These are phyloP conservation scores for Nigrospora sphaerica DNA, from an alignment of 2,329 filamentous ascomycete genomes.

Conservation along the genomic window DNA sequence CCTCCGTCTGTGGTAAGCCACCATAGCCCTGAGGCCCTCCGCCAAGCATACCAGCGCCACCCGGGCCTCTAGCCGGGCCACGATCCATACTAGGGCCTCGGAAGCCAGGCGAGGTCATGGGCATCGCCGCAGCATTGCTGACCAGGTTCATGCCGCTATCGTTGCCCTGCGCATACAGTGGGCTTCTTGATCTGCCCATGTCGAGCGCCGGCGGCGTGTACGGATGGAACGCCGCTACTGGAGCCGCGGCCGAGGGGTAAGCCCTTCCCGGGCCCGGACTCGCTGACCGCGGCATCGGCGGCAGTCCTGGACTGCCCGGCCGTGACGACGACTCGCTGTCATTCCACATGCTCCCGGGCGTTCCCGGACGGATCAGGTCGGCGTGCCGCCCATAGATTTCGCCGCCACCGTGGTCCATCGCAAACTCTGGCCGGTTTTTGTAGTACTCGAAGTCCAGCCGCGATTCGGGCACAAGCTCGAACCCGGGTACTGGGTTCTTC, in stretches of 20 bases:
- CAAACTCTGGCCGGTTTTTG: slow-evolving; percentile 85
- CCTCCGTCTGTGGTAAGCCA: slow-evolving; percentile 47
- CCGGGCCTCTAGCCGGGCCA: slow-evolving; percentile 12
- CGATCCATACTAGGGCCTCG: slow-evolving; percentile 26
- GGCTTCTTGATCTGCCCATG: slow-evolving; percentile 30
- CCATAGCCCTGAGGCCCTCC: slow-evolving; percentile 55
- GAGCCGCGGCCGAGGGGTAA: slow-evolving; percentile 13
- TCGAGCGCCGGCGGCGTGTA: slow-evolving; percentile 16
- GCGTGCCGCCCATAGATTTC: slow-evolving; percentile 53
- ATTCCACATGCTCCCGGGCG: slow-evolving; percentile 46
- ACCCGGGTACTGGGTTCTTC: slow-evolving; percentile 53
- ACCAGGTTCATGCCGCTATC: slow-evolving; percentile 48
- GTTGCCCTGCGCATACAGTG: slow-evolving; percentile 44
- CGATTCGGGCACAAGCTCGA: slow-evolving; percentile 82
- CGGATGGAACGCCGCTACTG: slow-evolving; percentile 16
- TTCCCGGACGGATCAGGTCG: slow-evolving; percentile 55
- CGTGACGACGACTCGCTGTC: slow-evolving; percentile 36
- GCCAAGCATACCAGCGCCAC: slow-evolving; percentile 41
- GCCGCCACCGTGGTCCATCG: slow-evolving; percentile 77
- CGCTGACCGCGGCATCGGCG: slow-evolving; percentile 16
- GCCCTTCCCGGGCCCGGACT: slow-evolving; percentile 17
- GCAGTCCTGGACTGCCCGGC: slow-evolving; percentile 40
- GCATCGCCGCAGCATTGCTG: slow-evolving; percentile 43
- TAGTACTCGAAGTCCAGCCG: slow-evolving; percentile 87
- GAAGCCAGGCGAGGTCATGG: slow-evolving; percentile 28